Evolutionary conservation across 2,329 filamentous ascomycete species (phyloP).

Genomic region (Calonectria hongkongensis): DNA sequence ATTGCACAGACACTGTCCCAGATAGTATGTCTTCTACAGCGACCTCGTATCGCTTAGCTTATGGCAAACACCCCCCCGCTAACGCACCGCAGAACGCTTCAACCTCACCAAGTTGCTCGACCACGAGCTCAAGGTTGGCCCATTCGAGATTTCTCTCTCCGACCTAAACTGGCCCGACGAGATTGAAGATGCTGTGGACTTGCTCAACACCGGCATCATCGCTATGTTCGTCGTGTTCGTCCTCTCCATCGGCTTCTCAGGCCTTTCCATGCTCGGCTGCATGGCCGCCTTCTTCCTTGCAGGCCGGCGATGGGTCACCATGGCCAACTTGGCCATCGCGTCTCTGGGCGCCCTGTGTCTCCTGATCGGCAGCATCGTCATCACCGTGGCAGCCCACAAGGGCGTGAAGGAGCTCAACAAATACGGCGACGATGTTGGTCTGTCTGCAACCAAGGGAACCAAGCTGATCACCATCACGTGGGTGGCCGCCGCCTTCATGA

Average conservation of each 20-base stretch:
- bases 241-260: conserved; percentile 64
- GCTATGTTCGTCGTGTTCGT: conserved; percentile 70
- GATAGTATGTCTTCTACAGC: conserved; percentile 58
- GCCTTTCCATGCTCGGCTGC: conserved; percentile 65
- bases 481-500: conserved; percentile 68
- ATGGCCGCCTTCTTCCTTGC: conserved; percentile 61
- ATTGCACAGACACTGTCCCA: conserved; percentile 64
- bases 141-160: conserved; percentile 65
- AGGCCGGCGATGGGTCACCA: conserved; percentile 49
- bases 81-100: conserved; percentile 58
- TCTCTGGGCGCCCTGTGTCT: conserved; percentile 61
- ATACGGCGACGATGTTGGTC: conserved; percentile 65
- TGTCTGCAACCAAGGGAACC: conserved; percentile 64
- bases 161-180: conserved; percentile 67
- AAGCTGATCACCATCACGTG: conserved; percentile 69
- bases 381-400: conserved; percentile 64
- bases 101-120: conserved; percentile 70
- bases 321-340: conserved; percentile 63
- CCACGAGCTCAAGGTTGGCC: conserved; percentile 66
- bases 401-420: conserved; percentile 65
- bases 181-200: conserved; percentile 68
- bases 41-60: neutral
- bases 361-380: conserved; percentile 65
- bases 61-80: neutral
- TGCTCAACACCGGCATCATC: conserved; percentile 70